Base-by-base conservation (phyloP, 495 filamentous ascomycete species). In the Tuber calosporum region DNA sequence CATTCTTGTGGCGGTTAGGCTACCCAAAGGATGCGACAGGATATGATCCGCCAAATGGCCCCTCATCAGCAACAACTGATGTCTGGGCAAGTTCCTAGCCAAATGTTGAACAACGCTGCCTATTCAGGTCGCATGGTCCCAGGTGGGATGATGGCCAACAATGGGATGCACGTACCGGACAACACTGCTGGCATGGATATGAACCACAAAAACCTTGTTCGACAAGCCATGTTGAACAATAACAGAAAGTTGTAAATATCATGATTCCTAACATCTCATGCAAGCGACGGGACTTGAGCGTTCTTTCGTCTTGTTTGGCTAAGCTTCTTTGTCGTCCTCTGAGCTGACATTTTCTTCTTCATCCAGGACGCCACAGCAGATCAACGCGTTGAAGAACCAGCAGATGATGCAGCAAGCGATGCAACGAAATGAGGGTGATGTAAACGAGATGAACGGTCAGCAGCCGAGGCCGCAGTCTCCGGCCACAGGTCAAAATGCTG, bases 401-500 rank as follows among this genome's bases (percentile, higher is more conserved):
- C 87, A 89, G 76, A 86, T 86, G 41, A 83, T 86, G 78, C 86
- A 90, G 87, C 70, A 89, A 90, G 82, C 76, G 38, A 94, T 97
- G 91, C 90, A 92, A 81, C 88, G 93, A 68, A 91, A 94, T 69
- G 91, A 91, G 69, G 93, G 93, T 9, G 91, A 91, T 68, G 92
- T 96, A 22, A 75, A 69, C 84, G 93, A 97, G 72, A 92, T 93
- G 83, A 92, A 90, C 83, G 90, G 89, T 69, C 89, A 87, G 74
- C 87, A 90, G 79, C 89, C 79, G 53, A 71, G 92, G 66, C 90
- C 92, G 38, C 91, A 90, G 74, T 97, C 92, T 45, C 93, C 93
- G 8, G 88, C 90, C 40, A 89, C 90, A 9, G 88, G 88, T 39
- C 94, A 97, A 62, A 96, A 96, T 79, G 92, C 92, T 40, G 91